These are phyloP conservation scores for Scenedesmus sp. DNA, from an alignment of 163 green algal genomes.

Conservation along the genomic window DNA sequence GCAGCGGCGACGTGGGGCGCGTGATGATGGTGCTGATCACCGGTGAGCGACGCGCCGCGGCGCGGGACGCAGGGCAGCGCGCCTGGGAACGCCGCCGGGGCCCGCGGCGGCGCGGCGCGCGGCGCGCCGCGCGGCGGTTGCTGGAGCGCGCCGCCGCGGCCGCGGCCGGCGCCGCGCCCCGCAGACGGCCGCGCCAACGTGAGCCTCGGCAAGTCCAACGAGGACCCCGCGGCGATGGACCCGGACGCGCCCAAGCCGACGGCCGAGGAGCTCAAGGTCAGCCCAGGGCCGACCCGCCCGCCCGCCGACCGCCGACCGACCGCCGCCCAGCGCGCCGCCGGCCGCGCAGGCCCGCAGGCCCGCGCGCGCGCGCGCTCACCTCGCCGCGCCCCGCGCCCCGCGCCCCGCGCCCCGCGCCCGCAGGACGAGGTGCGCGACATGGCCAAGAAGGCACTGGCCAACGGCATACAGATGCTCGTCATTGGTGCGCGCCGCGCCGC, in stretches of 20 bases:
- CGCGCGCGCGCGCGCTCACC: neutral
- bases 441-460: constrained; percentile 82
- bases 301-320: neutral
- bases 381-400: neutral
- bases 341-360: neutral
- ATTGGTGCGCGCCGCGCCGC: constrained; percentile 80
- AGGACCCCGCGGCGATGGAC: constrained; percentile 88
- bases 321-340: neutral
- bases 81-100: too few species aligned
- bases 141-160: too few species aligned
- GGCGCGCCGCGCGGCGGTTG: too few species aligned
- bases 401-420: neutral
- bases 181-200: constrained; percentile 98
- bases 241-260: constrained; percentile 81
- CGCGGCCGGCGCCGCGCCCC: too few species aligned
- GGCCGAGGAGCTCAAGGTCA: constrained; percentile 68
- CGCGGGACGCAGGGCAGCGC: too few species aligned
- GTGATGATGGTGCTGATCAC: constrained; percentile 98
- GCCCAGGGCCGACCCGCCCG: neutral
- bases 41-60: too few species aligned
- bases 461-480: constrained; percentile 93
- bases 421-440: constrained; percentile 96
- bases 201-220: constrained; percentile 85
- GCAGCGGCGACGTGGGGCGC: constrained; percentile 69
- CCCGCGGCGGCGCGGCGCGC: too few species aligned